Percentiles rank a stretch among this genome's conserved stretches.
Evolutionary conservation across 805 yeast species (phyloP).

Genomic region (Trichomonascus vanleenenianus): DNA sequence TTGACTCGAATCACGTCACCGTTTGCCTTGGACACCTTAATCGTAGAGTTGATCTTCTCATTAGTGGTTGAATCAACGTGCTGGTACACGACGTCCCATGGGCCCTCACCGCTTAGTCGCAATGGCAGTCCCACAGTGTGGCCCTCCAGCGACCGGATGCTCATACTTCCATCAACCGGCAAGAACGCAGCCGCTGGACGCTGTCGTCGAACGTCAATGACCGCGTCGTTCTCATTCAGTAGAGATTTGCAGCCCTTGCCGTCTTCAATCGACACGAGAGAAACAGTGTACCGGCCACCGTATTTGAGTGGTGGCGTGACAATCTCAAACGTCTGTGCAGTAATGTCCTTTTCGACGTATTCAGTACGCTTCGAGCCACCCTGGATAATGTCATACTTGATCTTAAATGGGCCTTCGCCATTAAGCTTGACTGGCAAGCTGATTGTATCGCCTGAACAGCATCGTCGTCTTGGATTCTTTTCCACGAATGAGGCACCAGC

Average conservation of each 20-base stretch:
- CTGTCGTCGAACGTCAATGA: slow-evolving; percentile 60
- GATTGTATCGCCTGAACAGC: slow-evolving; percentile 43
- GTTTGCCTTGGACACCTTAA: slow-evolving; percentile 13
- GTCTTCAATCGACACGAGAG: slow-evolving; percentile 61
- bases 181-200: slow-evolving; percentile 52
- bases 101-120: slow-evolving; percentile 48
- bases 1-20: slow-evolving; percentile 30
- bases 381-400: slow-evolving; percentile 62
- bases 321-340: slow-evolving; percentile 34
- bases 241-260: slow-evolving; percentile 73
- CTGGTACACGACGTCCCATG: slow-evolving; percentile 34
- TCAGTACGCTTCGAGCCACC: slow-evolving; percentile 43
- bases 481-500: slow-evolving; percentile 33
- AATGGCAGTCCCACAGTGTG: slow-evolving; percentile 52
- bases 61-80: slow-evolving; percentile 10
- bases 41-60: slow-evolving; percentile 5
- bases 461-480: slow-evolving; percentile 17
- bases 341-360: slow-evolving; percentile 36
- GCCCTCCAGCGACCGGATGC: slow-evolving; percentile 41
- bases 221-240: slow-evolving; percentile 53
- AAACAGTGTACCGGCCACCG: slow-evolving; percentile 70
- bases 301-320: slow-evolving; percentile 44
- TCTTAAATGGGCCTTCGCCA: slow-evolving; percentile 74
- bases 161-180: slow-evolving; percentile 29
- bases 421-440: slow-evolving; percentile 50